These are phyloP conservation scores for Neurospora intermedia DNA, from an alignment of 495 filamentous ascomycete species.

Conservation along the genomic window DNA sequence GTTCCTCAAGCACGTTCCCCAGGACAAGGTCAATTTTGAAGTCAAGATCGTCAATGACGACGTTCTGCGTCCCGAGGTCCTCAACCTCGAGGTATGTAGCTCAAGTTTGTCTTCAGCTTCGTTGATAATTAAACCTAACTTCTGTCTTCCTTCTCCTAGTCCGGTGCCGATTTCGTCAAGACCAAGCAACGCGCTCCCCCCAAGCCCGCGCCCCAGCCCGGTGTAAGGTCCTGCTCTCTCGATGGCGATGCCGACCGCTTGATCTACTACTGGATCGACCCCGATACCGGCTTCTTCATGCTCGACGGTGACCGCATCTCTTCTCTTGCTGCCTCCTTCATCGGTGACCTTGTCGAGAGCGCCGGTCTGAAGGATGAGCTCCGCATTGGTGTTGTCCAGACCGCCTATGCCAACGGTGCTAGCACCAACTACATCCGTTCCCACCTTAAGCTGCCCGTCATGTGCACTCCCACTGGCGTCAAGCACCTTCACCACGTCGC, in stretches of 20 bases:
- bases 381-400: slow-evolving; percentile 89
- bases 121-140: background rate
- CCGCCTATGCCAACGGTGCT: slow-evolving; percentile 95
- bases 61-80: slow-evolving; percentile 71
- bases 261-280: slow-evolving; percentile 88
- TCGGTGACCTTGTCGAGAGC: slow-evolving; percentile 72
- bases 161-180: slow-evolving; percentile 95
- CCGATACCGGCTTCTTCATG: slow-evolving; percentile 71
- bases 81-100: slow-evolving; percentile 71
- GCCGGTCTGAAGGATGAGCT: slow-evolving; percentile 70
- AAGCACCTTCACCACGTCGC: slow-evolving; percentile 97
- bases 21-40: slow-evolving; percentile 54
- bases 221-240: slow-evolving; percentile 81
- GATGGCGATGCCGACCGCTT: slow-evolving; percentile 94
- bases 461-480: slow-evolving; percentile 91
- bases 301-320: slow-evolving; percentile 96
- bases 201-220: slow-evolving; percentile 58
- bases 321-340: slow-evolving; percentile 86
- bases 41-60: slow-evolving; percentile 88
- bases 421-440: slow-evolving; percentile 84
- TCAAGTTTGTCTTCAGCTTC: background rate
- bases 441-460: slow-evolving; percentile 76
- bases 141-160: slow-evolving; percentile 39
- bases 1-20: slow-evolving; percentile 72
- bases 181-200: slow-evolving; percentile 88